A percentile compares a stretch with the other conserved stretches of the same genome.
These are phyloP conservation scores for Kluyveromyces lactis DNA, from an alignment of 805 yeast genomes.

Conservation along the genomic window DNA sequence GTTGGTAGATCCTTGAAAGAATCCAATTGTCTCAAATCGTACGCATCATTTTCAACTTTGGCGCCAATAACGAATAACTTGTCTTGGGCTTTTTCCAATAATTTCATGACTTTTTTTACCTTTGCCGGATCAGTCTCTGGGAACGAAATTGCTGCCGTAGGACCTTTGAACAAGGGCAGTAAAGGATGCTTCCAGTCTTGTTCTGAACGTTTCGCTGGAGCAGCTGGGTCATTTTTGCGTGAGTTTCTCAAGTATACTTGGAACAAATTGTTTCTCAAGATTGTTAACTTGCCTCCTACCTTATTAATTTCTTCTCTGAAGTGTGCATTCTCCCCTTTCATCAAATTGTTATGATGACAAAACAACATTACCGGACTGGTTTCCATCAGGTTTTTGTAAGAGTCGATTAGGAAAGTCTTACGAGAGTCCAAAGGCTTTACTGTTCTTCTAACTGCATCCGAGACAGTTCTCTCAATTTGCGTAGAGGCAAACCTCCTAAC, in stretches of 20 bases:
- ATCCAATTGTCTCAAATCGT: slow-evolving; percentile 44
- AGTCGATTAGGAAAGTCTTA: slow-evolving; percentile 79
- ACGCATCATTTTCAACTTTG: slow-evolving; percentile 54
- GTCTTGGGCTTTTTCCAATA: slow-evolving; percentile 58
- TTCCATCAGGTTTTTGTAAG: slow-evolving; percentile 64
- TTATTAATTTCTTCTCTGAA: slow-evolving; percentile 54
- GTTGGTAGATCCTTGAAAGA: slow-evolving; percentile 68
- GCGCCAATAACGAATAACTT: slow-evolving; percentile 81
- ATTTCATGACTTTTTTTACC: slow-evolving; percentile 53
- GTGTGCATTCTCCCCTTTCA: slow-evolving; percentile 56
- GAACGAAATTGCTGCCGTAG: slow-evolving; percentile 72
- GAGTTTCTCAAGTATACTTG: slow-evolving; percentile 69
- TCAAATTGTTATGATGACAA: slow-evolving; percentile 77
- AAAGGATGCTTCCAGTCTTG: slow-evolving; percentile 56
- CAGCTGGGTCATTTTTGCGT: slow-evolving; percentile 56
- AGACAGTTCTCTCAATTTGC: background rate
- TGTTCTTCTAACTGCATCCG: slow-evolving; percentile 35
- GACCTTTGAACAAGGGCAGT: slow-evolving; percentile 65
- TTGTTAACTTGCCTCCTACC: slow-evolving; percentile 62
- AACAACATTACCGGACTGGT: slow-evolving; percentile 63
- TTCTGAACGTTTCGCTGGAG: slow-evolving; percentile 45
- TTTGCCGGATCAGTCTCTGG: slow-evolving; percentile 61
- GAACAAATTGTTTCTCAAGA: slow-evolving; percentile 63
- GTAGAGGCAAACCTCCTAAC: background rate
- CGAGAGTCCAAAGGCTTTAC: slow-evolving; percentile 61